phyloP scores from a whole-genome alignment of 768 basidiomycete species.

The Amanita fuliginea region DNA sequence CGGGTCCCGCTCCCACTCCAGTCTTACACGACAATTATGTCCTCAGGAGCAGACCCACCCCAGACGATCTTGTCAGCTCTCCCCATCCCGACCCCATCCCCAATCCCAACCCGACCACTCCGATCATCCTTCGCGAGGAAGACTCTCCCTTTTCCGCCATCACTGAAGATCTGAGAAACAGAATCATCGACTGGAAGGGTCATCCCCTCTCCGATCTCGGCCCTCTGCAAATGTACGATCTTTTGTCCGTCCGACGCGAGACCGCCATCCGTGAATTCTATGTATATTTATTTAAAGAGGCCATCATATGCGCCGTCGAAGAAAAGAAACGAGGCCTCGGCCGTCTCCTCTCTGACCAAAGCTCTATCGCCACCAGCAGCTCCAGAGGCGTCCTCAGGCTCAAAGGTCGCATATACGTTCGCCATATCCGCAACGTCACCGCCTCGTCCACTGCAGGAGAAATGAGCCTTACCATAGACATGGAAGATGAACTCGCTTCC shows the following conservation, averaged over 20 bases:
- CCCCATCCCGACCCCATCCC: constrained; percentile 20
- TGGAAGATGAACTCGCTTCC: constrained; percentile 94
- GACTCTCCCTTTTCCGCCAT: constrained; percentile 75
- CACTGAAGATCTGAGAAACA: constrained; percentile 78
- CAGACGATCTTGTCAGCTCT: constrained; percentile 17
- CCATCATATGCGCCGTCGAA: constrained; percentile 96
- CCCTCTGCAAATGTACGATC: constrained; percentile 83
- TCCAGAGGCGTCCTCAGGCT: constrained; percentile 72
- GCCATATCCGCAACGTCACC: constrained; percentile 85
- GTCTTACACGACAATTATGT: constrained; percentile 35
- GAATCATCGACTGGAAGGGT: constrained; percentile 95
- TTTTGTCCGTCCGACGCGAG: constrained; percentile 82
- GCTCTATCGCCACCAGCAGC: constrained; percentile 29
- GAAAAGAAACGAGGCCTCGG: constrained; percentile 83
- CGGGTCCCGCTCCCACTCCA: constrained; percentile 49
- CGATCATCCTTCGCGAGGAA: constrained; percentile 38
- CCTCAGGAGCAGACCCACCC: constrained; percentile 13
- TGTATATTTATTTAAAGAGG: constrained; percentile 95
- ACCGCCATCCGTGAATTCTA: constrained; percentile 87
- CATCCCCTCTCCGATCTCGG: constrained; percentile 88
- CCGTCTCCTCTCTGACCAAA: constrained; percentile 55
- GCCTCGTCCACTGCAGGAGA: constrained; percentile 72
- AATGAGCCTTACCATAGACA: constrained; percentile 91
- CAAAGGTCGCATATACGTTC: constrained; percentile 92
- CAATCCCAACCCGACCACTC: neutral